Evolutionary conservation across 1,284 basidiomycete genomes (phyloP).

Genomic region (Singerocomus rubriflavus): DNA sequence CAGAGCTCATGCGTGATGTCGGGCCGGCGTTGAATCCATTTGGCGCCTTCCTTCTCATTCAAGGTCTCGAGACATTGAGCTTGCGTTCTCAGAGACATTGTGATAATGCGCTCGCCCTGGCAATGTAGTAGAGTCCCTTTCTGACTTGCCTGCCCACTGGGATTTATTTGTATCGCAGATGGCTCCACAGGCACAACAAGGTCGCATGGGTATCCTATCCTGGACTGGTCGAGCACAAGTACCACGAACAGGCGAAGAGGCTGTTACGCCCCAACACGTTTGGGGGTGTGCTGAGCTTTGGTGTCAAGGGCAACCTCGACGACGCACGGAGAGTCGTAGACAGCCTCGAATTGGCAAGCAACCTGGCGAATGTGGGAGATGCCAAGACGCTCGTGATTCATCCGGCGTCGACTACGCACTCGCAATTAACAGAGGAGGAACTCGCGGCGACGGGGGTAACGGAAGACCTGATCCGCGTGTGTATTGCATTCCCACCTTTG

Average conservation of each 20-base stretch:
- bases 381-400: constrained; percentile 82
- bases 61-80: constrained; percentile 83
- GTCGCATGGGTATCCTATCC: constrained; percentile 82
- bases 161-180: constrained; percentile 31
- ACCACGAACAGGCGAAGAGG: constrained; percentile 57
- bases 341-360: constrained; percentile 66
- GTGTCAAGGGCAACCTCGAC: constrained; percentile 63
- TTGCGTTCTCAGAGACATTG: constrained; percentile 73
- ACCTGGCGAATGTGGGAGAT: constrained; percentile 68
- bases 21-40: constrained; percentile 77
- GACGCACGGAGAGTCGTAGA: constrained; percentile 70
- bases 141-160: no score
- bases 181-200: constrained; percentile 64
- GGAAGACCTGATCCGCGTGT: constrained; percentile 73
- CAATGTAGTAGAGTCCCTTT: constrained; percentile 40
- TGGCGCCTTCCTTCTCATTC: constrained; percentile 73
- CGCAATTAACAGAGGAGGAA: constrained; percentile 70
- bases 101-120: constrained; percentile 70
- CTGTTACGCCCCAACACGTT: constrained; percentile 56
- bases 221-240: constrained; percentile 64
- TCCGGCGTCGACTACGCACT: constrained; percentile 82
- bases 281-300: constrained; percentile 81
- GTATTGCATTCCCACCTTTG: constrained; percentile 20
- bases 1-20: constrained; percentile 73
- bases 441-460: constrained; percentile 72